These are phyloP conservation scores for Lathyrus sativus DNA, from an alignment of 306 rosid genomes.

Conservation along the genomic window DNA sequence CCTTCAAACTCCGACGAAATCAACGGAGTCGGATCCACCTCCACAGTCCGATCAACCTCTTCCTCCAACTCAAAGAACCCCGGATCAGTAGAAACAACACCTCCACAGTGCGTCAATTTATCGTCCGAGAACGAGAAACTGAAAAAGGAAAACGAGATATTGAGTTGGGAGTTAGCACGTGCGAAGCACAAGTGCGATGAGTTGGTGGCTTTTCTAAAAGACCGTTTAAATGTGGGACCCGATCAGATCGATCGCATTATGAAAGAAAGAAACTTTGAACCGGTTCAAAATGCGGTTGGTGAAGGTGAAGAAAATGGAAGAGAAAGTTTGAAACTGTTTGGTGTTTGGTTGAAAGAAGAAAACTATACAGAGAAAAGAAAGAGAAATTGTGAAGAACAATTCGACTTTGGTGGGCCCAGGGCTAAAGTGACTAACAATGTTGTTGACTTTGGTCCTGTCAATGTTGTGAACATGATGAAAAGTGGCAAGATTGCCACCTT, in stretches of 20 bases:
- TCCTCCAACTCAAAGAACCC: slow-evolving; percentile 71
- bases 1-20: slow-evolving; percentile 75
- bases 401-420: slow-evolving; percentile 45
- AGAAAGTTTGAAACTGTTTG: slow-evolving; percentile 76
- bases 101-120: slow-evolving; percentile 44
- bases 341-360: slow-evolving; percentile 76
- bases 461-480: slow-evolving; percentile 33
- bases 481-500: slow-evolving; percentile 46
- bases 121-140: slow-evolving; percentile 76
- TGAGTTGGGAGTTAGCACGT: slow-evolving; percentile 66
- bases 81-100: slow-evolving; percentile 61
- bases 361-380: slow-evolving; percentile 26
- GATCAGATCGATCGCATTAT: slow-evolving; percentile 70
- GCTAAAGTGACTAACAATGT: slow-evolving; percentile 51
- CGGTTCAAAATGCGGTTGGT: slow-evolving; percentile 28
- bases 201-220: slow-evolving; percentile 55
- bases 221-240: slow-evolving; percentile 61
- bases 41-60: slow-evolving; percentile 56
- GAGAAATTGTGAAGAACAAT: slow-evolving; percentile 56
- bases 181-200: slow-evolving; percentile 82
- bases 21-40: slow-evolving; percentile 74
- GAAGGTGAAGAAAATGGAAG: slow-evolving; percentile 32
- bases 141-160: slow-evolving; percentile 68
- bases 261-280: slow-evolving; percentile 42
- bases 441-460: slow-evolving; percentile 48